Evolutionary conservation across 345 rosid species (phyloP), one percentile per base, ranked within the genome.

Genomic region (Hibiscus trionum): DNA sequence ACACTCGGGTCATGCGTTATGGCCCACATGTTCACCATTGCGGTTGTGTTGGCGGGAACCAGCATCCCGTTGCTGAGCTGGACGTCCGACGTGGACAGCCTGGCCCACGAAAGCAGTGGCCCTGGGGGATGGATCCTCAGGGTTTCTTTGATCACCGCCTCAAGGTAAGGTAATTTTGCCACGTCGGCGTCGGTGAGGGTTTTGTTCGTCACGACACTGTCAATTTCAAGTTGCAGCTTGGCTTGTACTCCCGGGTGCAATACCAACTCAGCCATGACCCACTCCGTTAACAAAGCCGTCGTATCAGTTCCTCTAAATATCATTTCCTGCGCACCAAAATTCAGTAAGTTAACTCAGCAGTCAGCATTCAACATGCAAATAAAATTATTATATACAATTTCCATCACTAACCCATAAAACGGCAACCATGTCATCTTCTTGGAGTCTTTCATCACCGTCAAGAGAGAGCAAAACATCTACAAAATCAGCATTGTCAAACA

Each of bases 21-120:
- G 60, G 98, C 98, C 98, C 98, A 93, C 98, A 93, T 93, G 89
- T 93, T 93, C 71, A 91, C 87, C 97, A 93, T 91, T 0, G 98
- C 98, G 0, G 94, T 91, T 4, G 98, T 93, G 42, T 84, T 80
- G 69, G 86, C 82, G 1, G 98, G 98, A 21, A 93, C 35, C 53
- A 87, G 53, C 91, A 91, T 86, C 44, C 94, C 97, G 78, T 93
- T 93, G 75, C 86, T 81, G 67, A 89, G 94, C 65, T 81, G 81
- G 72, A 93, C 89, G 75, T 91, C 97, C 2, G 96, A 85, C 6
- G 87, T 93, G 80, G 96, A 87, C 17, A 93, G 76, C 8, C 98
- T 85, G 29, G 98, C 96, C 98, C 98, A 93, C 0, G 97, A 93
- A 0, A 93, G 77, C 15, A 93, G 84, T 8, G 98, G 98, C 17